These are phyloP conservation scores for Emericellopsis cladophorae DNA, from an alignment of 2,329 filamentous ascomycete genomes.

Conservation along the genomic window DNA sequence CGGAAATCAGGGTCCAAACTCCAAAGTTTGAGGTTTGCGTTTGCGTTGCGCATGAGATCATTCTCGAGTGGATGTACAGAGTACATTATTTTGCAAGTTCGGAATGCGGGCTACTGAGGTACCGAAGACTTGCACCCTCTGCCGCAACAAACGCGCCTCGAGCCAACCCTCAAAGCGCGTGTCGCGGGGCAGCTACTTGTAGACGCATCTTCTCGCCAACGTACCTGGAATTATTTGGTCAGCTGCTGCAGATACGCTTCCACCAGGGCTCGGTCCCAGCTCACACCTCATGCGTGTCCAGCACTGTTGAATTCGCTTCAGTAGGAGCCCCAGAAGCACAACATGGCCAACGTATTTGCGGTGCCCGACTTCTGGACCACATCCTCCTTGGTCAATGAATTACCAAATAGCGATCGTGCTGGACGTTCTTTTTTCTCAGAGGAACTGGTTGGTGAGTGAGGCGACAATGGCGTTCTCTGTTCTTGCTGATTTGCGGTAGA, in stretches of 20 bases:
- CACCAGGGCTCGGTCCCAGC: not conserved
- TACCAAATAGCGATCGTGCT: slow-evolving; percentile 2
- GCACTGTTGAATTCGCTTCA: too few relatives aligned
- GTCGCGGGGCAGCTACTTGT: too few relatives aligned
- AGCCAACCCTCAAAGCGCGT: too few relatives aligned
- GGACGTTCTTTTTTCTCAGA: slow-evolving; percentile 29
- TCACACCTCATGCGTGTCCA: not conserved
- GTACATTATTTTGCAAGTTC: not conserved
- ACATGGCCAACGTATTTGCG: slow-evolving; percentile 44
- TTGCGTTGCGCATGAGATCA: not conserved
- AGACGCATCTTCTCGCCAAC: too few relatives aligned
- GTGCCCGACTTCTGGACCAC: slow-evolving; percentile 48
- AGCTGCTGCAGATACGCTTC: too few relatives aligned
- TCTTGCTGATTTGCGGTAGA: too few relatives aligned
- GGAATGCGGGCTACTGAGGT: not conserved
- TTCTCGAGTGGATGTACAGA: not conserved
- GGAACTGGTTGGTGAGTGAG: slow-evolving; percentile 16
- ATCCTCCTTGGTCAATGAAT: slow-evolving; percentile 33
- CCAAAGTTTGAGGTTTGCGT: not conserved
- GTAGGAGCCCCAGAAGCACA: slow-evolving; percentile 19
- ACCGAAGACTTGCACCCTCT: too few relatives aligned
- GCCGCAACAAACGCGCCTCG: too few relatives aligned
- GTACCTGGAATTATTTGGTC: too few relatives aligned
- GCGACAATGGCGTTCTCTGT: not conserved
- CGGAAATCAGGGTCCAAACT: not conserved